phyloP scores from a whole-genome alignment of 2,329 filamentous ascomycete species.

The Diaporthe helianthi region DNA sequence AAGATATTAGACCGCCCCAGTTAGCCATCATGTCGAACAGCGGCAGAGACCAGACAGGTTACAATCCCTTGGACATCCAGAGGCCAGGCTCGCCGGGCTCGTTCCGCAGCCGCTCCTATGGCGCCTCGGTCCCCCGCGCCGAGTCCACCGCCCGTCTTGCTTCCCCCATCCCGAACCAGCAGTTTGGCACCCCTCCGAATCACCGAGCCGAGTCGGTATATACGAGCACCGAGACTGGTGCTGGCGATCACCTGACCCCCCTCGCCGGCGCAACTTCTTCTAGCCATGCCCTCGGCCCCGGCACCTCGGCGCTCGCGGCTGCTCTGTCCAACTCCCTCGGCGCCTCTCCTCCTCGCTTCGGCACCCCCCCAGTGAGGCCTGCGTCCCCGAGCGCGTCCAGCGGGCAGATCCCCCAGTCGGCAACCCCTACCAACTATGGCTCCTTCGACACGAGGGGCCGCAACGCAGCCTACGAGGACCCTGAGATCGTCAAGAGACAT shows the following conservation, averaged over 20 bases:
- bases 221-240: conserved; percentile 51
- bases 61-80: conserved; percentile 46
- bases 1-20: not conserved
- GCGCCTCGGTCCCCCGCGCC: conserved; percentile 63
- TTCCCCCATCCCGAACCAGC: conserved; percentile 60
- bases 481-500: conserved; percentile 90
- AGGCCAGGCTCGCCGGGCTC: conserved; percentile 57
- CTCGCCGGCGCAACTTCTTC: conserved; percentile 67
- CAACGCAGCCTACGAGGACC: conserved; percentile 78
- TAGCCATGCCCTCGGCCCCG: conserved; percentile 73
- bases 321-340: conserved; percentile 81
- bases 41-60: conserved; percentile 40
- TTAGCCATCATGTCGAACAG: conserved; percentile 39
- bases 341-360: conserved; percentile 72
- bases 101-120: conserved; percentile 53
- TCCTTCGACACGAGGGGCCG: conserved; percentile 79
- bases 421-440: conserved; percentile 77
- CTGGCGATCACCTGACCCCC: conserved; percentile 59
- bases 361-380: conserved; percentile 67
- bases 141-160: conserved; percentile 68
- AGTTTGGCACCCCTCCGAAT: conserved; percentile 43
- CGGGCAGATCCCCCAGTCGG: conserved; percentile 53
- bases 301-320: conserved; percentile 85
- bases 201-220: conserved; percentile 24
- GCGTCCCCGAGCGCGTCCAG: conserved; percentile 63